These are phyloP conservation scores for Solanum appendiculatum DNA, from an alignment of 257 asterid genomes.

Conservation along the genomic window DNA sequence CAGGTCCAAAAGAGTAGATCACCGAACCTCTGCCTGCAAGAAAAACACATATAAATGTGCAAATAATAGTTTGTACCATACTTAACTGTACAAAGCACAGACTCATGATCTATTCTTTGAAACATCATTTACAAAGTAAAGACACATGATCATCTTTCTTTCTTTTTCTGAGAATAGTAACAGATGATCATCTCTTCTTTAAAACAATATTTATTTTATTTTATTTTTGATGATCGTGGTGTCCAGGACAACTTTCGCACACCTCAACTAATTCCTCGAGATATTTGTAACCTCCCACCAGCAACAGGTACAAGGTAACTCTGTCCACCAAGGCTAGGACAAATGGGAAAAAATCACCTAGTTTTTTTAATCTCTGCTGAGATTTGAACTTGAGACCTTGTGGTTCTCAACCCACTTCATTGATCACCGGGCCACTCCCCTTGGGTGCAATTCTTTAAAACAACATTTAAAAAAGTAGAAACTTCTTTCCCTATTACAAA, in stretches of 20 bases:
- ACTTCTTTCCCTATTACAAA: not conserved
- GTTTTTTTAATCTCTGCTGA: no score
- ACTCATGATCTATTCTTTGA: not conserved
- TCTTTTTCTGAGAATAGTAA: not conserved
- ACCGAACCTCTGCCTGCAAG: slow-evolving; percentile 60
- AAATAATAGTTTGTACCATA: not conserved
- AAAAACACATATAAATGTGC: not conserved
- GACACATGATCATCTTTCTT: not conserved
- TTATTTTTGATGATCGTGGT: no score
- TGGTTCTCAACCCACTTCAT: no score
- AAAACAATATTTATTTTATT: not conserved
- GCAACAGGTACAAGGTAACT: no score
- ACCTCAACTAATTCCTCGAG: no score
- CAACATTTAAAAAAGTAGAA: not conserved
- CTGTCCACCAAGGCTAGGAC: no score
- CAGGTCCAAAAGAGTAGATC: slow-evolving; percentile 48
- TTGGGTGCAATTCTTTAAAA: no score
- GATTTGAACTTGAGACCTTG: no score
- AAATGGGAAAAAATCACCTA: no score
- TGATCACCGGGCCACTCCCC: no score
- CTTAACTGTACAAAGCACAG: not conserved
- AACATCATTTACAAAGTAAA: not conserved
- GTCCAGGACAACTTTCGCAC: no score
- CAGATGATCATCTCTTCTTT: not conserved
- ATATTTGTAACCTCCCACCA: no score